Conservation (phyloP, 176 grass and related monocot genomes). For the Eleusine coracana region DNA sequence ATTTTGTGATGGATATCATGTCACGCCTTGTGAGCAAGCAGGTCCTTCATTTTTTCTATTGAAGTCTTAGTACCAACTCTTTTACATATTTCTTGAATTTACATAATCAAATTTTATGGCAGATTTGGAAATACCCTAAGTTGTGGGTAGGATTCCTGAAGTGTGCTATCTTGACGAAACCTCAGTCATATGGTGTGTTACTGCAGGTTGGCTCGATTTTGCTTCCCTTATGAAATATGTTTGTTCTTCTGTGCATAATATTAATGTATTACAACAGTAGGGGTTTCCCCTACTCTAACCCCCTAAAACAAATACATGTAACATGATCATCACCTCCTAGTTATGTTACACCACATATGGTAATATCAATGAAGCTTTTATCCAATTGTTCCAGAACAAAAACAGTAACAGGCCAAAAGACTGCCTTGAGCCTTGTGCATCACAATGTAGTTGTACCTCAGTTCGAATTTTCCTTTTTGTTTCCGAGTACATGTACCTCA, state of each 20-base stretch:
- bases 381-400: conserved; percentile 1
- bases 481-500: no score
- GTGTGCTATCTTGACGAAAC: conserved; percentile 86
- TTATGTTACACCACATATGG: background rate
- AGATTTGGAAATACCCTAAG: conserved; percentile 99
- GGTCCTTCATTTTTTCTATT: conserved; percentile 34
- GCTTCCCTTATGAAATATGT: conserved; percentile 12
- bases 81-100: conserved; percentile 32
- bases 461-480: background rate
- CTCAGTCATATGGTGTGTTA: conserved; percentile 85
- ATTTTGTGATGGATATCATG: conserved; percentile 97
- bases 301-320: background rate
- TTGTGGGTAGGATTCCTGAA: conserved; percentile 97
- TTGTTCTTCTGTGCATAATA: conserved; percentile 20
- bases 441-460: background rate
- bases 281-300: no score
- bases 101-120: conserved; percentile 25
- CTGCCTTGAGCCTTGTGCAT: background rate
- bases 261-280: background rate
- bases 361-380: background rate
- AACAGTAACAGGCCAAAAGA: background rate
- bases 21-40: conserved; percentile 88
- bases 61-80: background rate
- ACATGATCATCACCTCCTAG: background rate
- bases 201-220: conserved; percentile 68